A percentile compares a stretch with the other conserved stretches of the same genome.
These are phyloP conservation scores for Cronartium ribicola DNA, from an alignment of 1,284 basidiomycete species.

Conservation along the genomic window DNA sequence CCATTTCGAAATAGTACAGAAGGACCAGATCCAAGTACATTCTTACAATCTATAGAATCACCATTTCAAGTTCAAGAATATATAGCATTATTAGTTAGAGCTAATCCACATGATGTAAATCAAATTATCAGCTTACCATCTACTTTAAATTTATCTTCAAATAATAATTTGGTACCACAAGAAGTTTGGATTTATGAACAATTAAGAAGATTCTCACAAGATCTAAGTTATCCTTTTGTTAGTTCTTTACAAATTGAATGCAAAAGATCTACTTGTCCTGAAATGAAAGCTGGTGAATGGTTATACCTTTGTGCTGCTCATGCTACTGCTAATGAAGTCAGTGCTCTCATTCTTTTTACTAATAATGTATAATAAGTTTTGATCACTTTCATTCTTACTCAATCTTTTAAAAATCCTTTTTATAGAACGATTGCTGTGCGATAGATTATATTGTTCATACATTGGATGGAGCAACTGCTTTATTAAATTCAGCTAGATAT, in stretches of 20 bases:
- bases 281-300: constrained; percentile 98
- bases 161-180: constrained; percentile 58
- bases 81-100: constrained; percentile 75
- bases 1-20: constrained; percentile 37
- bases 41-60: constrained; percentile 62
- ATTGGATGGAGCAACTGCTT: constrained; percentile 82
- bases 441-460: constrained; percentile 97
- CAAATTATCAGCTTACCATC: constrained; percentile 69
- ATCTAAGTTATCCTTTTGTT: constrained; percentile 82
- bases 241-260: constrained; percentile 80
- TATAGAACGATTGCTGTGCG: constrained; percentile 77
- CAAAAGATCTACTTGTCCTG: constrained; percentile 73
- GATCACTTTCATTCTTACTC: constrained; percentile 23
- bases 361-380: constrained; percentile 26
- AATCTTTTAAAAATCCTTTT: background rate
- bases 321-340: constrained; percentile 50
- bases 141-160: background rate
- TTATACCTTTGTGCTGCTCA: constrained; percentile 93
- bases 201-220: constrained; percentile 80
- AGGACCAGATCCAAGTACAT: constrained; percentile 46
- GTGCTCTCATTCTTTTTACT: constrained; percentile 69
- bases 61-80: constrained; percentile 94
- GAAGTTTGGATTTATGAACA: constrained; percentile 93
- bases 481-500: constrained; percentile 83
- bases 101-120: constrained; percentile 81